These are phyloP conservation scores for Eudorina sp. DNA, from an alignment of 139 green algal species.

Conservation along the genomic window DNA sequence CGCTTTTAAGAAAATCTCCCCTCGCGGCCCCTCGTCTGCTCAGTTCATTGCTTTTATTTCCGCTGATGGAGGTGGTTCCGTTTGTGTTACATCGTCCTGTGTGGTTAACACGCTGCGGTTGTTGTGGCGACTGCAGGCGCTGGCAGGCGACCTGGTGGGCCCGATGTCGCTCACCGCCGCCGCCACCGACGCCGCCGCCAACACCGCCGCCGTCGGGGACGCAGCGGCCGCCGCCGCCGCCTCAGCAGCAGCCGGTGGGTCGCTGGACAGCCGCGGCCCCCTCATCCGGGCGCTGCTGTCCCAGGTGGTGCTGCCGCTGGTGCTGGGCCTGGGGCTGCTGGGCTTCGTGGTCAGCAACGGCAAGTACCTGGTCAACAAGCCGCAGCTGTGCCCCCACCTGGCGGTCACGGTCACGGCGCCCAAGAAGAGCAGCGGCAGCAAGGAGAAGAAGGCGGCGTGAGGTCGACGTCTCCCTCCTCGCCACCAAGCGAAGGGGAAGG, in stretches of 20 bases:
- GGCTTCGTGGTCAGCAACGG: conserved; percentile 70
- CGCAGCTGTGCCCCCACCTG: conserved; percentile 79
- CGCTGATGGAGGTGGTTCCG: too few relatives aligned
- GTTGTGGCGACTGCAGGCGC: background rate
- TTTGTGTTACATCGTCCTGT: too few relatives aligned
- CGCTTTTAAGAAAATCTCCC: too few relatives aligned
- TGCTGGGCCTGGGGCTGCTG: conserved; percentile 67
- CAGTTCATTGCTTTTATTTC: too few relatives aligned
- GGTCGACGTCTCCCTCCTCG: too few relatives aligned
- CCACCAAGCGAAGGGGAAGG: too few relatives aligned
- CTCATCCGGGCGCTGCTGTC: conserved; percentile 41
- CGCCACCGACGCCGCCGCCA: background rate
- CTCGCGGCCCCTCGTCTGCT: too few relatives aligned
- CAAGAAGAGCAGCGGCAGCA: conserved; percentile 49
- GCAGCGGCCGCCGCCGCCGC: background rate
- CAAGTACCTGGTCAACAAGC: conserved; percentile 74
- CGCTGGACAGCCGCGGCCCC: conserved; percentile 1
- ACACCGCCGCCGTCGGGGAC: background rate
- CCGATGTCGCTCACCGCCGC: background rate
- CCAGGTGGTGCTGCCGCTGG: conserved; percentile 66
- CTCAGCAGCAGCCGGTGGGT: too few relatives aligned
- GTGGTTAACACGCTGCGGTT: too few relatives aligned
- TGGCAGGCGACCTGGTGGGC: background rate
- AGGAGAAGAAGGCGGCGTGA: conserved; percentile 13
- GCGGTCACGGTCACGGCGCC: conserved; percentile 65